Conservation (phyloP, 2,329 filamentous ascomycete species). For the Paraphaeosphaeria minitans region DNA sequence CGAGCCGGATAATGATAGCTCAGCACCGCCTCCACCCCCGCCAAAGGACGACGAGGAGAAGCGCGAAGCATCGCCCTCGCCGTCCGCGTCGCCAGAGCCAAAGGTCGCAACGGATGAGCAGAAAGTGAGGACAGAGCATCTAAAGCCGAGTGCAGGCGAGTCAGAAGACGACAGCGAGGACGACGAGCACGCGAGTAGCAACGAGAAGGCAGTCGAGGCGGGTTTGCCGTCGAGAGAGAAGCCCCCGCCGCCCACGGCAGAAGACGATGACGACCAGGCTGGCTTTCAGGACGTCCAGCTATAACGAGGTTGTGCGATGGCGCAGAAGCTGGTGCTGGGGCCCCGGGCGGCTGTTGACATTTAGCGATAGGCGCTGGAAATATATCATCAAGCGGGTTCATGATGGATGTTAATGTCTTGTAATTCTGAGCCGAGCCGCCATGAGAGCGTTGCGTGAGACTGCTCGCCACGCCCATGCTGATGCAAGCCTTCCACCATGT, state of each 20-base stretch:
- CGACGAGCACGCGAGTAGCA: constrained; percentile 34
- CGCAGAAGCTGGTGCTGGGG: no score
- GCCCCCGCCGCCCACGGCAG: constrained; percentile 32
- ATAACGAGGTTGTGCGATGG: constrained; percentile 10
- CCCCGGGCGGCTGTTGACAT: not conserved
- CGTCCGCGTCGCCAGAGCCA: constrained; percentile 34
- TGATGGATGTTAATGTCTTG: constrained; percentile 9
- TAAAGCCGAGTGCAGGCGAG: constrained; percentile 31
- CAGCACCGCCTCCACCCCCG: constrained; percentile 41
- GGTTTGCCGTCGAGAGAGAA: constrained; percentile 28
- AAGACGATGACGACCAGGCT: constrained; percentile 36
- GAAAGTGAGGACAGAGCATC: constrained; percentile 41
- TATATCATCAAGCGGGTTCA: constrained; percentile 4
- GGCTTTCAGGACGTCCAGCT: constrained; percentile 44
- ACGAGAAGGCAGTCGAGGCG: constrained; percentile 28
- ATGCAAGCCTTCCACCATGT: not conserved
- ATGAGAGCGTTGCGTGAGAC: not conserved
- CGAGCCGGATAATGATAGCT: constrained; percentile 27
- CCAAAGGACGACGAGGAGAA: constrained; percentile 36
- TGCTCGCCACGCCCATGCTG: not conserved
- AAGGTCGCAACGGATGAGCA: constrained; percentile 40
- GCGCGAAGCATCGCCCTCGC: constrained; percentile 26
- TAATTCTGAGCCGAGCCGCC: not conserved
- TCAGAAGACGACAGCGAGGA: constrained; percentile 33
- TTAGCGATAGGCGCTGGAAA: constrained; percentile 11